Evolutionary conservation across 2,329 filamentous ascomycete genomes (phyloP).

Genomic region (Graphilbum ipis-grandicollis): DNA sequence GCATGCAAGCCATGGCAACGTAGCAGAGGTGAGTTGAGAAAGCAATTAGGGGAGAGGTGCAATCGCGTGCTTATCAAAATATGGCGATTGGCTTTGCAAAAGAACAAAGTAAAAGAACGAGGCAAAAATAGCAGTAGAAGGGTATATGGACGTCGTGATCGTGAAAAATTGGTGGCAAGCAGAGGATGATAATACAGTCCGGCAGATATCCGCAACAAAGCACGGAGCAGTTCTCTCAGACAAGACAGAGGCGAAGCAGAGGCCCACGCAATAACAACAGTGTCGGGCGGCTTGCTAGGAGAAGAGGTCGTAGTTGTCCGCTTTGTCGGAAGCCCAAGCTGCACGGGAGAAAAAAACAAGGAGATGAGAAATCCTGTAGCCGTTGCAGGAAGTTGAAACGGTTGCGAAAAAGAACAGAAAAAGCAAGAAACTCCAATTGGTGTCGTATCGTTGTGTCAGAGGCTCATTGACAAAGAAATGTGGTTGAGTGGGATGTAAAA

Average conservation of each 20-base stretch:
- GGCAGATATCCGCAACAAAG: slow-evolving; percentile 3
- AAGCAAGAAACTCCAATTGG: slow-evolving; percentile 10
- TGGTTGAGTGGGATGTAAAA: not conserved
- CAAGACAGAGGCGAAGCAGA: no score
- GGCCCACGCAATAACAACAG: not conserved
- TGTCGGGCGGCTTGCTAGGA: not conserved
- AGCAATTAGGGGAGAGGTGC: slow-evolving; percentile 8
- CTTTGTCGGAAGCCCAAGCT: no score
- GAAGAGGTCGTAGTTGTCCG: no score
- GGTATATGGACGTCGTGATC: slow-evolving; percentile 10
- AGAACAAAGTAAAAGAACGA: slow-evolving; percentile 5
- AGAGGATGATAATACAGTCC: slow-evolving; percentile 5
- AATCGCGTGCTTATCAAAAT: not conserved
- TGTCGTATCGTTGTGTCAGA: slow-evolving; percentile 5
- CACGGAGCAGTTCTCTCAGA: no score
- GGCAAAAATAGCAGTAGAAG: slow-evolving; percentile 13
- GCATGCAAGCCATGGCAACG: slow-evolving; percentile 62
- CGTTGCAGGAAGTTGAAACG: no score
- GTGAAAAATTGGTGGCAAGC: slow-evolving; percentile 7
- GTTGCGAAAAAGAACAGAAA: slow-evolving; percentile 1
- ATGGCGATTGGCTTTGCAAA: not conserved
- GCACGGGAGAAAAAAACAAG: no score
- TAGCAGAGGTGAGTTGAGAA: slow-evolving; percentile 6
- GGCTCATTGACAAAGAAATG: slow-evolving; percentile 9
- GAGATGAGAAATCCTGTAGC: no score